Evolutionary conservation across 306 rosid genomes (phyloP).

Genomic region (Begonia loranthoides): DNA sequence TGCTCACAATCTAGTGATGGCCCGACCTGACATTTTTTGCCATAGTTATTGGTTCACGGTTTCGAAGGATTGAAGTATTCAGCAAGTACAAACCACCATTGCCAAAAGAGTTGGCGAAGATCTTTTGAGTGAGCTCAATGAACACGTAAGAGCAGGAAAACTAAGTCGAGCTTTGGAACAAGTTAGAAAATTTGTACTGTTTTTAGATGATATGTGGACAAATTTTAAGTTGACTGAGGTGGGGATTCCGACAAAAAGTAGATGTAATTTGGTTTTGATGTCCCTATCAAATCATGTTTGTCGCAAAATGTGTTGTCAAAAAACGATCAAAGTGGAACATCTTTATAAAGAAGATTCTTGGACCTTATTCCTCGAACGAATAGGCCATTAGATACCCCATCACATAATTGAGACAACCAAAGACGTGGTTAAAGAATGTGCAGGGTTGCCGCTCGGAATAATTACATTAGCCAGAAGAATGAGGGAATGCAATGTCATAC

Average conservation of each 20-base stretch:
- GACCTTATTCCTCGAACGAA: slow-evolving; percentile 9
- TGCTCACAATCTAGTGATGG: too few relatives aligned
- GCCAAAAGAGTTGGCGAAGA: too few relatives aligned
- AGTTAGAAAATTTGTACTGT: background rate
- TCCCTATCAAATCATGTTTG: slow-evolving; percentile 12
- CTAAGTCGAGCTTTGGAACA: background rate
- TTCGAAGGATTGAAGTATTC: too few relatives aligned
- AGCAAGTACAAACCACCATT: too few relatives aligned
- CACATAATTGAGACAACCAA: background rate
- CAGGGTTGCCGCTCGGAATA: too few relatives aligned
- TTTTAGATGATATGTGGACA: slow-evolving; percentile 30
- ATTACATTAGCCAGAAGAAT: too few relatives aligned
- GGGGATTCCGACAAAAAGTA: slow-evolving; percentile 11
- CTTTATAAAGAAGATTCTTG: background rate
- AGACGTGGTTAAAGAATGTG: background rate
- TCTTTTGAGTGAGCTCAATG: too few relatives aligned
- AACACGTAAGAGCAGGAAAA: too few relatives aligned
- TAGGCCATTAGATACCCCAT: background rate
- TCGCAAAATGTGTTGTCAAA: slow-evolving; percentile 5
- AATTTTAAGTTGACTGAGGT: slow-evolving; percentile 9
- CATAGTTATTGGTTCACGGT: too few relatives aligned
- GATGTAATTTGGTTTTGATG: slow-evolving; percentile 17
- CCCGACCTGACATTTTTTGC: too few relatives aligned
- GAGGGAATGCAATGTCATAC: background rate
- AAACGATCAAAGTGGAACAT: background rate